Conservation (phyloP, 2,329 filamentous ascomycete genomes). For the Knoxdaviesia capensis region DNA sequence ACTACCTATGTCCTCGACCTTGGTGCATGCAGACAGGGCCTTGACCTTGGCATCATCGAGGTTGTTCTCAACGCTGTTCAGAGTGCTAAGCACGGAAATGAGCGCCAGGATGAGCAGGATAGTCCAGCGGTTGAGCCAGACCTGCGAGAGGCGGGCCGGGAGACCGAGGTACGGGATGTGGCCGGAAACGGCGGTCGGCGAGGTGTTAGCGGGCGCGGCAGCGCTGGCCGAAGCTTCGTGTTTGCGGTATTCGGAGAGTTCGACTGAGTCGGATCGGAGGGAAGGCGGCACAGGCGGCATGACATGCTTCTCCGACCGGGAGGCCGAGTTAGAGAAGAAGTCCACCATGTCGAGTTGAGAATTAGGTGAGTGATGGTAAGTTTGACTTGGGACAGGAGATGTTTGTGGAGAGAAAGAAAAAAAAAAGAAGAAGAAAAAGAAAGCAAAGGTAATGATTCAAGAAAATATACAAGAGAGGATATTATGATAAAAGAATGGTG, state of each 20-base stretch:
- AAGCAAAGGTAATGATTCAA: background rate
- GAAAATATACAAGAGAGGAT: background rate
- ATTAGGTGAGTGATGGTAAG: background rate
- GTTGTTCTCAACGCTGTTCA: conserved; percentile 51
- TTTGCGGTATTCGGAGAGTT: conserved; percentile 13
- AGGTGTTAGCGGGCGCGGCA: conserved; percentile 12
- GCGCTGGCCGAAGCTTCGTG: too few relatives aligned
- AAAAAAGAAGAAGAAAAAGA: background rate
- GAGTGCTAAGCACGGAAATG: conserved; percentile 57
- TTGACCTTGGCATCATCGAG: conserved; percentile 58
- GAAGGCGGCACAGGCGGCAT: conserved; percentile 14
- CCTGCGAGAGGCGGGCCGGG: conserved; percentile 72
- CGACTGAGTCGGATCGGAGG: conserved; percentile 16
- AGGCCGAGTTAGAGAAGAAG: background rate
- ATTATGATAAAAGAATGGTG: background rate
- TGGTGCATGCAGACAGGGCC: conserved; percentile 74
- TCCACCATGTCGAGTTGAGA: background rate
- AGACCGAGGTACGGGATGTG: conserved; percentile 86
- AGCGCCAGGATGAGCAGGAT: conserved; percentile 74
- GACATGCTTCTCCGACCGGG: background rate
- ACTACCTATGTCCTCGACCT: conserved; percentile 83
- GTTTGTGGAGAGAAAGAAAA: background rate
- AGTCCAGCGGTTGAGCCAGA: conserved; percentile 97
- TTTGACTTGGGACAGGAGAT: too few relatives aligned
- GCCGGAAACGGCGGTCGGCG: conserved; percentile 40